Conservation (phyloP, 768 basidiomycete genomes). For the Podaxis carcinomalis region DNA sequence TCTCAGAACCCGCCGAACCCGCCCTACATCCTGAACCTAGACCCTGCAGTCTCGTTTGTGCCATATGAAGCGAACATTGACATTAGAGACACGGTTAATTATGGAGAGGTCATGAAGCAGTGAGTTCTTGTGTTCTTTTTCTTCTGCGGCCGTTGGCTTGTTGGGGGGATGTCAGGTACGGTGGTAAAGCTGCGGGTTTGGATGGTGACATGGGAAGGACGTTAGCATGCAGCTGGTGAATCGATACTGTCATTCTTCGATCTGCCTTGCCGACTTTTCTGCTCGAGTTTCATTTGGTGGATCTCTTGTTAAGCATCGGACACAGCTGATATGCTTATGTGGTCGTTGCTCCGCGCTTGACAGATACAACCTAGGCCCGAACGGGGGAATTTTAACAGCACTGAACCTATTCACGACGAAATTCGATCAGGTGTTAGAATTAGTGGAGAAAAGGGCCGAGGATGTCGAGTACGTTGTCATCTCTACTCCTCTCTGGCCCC, state of each 20-base stretch:
- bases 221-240: no score
- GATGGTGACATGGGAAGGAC: no score
- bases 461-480: conserved; percentile 69
- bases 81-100: conserved; percentile 96
- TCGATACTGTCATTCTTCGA: no score
- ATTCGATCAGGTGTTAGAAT: conserved; percentile 90
- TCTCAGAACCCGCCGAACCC: conserved; percentile 55
- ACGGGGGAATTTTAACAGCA: conserved; percentile 95
- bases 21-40: conserved; percentile 96
- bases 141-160: conserved; percentile 8
- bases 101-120: conserved; percentile 99
- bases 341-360: background rate
- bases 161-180: no score
- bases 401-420: conserved; percentile 98
- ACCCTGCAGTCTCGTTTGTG: conserved; percentile 88
- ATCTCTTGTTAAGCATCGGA: background rate
- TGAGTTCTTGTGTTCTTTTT: conserved; percentile 44
- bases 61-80: conserved; percentile 98
- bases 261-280: conserved; percentile 3
- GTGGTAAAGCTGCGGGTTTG: no score
- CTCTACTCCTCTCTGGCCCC: background rate
- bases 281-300: conserved; percentile 4
- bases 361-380: conserved; percentile 97
- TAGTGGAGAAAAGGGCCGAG: conserved; percentile 89
- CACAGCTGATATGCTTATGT: background rate